These are phyloP conservation scores for Cyathus striatus DNA, from an alignment of 768 basidiomycete species.

Conservation along the genomic window DNA sequence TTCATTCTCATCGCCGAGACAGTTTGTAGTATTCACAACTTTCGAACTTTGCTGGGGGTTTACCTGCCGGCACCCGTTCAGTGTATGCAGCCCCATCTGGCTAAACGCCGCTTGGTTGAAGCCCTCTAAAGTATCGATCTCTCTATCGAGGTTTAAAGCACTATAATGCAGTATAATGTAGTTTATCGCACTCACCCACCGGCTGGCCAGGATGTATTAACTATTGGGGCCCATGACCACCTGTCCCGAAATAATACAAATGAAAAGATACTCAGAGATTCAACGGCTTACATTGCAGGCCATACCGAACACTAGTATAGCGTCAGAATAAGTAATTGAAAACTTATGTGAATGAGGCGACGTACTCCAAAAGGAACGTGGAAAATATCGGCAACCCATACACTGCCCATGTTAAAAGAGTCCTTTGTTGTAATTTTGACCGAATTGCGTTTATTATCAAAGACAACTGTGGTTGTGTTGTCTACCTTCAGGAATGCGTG, in stretches of 20 bases:
- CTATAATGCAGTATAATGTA: no score
- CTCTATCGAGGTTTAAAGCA: slow-evolving; percentile 14
- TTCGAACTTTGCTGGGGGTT: background rate
- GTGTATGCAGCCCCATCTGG: background rate
- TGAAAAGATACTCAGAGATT: no score
- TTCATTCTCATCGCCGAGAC: slow-evolving; percentile 20
- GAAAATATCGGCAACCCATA: no score
- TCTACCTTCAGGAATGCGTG: slow-evolving; percentile 76
- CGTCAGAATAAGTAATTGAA: background rate
- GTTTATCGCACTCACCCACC: slow-evolving; percentile 35
- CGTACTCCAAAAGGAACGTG: slow-evolving; percentile 54
- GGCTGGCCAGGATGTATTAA: slow-evolving; percentile 44
- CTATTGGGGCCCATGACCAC: slow-evolving; percentile 40
- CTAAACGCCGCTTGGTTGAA: background rate
- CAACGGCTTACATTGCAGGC: slow-evolving; percentile 43
- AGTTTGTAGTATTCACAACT: background rate
- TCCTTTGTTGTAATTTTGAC: slow-evolving; percentile 58
- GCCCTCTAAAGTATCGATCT: background rate
- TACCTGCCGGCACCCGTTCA: background rate
- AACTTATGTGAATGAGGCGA: slow-evolving; percentile 5
- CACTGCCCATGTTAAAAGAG: slow-evolving; percentile 62
- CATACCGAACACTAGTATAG: slow-evolving; percentile 55
- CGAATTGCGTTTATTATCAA: slow-evolving; percentile 55
- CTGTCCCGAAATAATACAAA: no score
- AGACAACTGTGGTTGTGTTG: slow-evolving; percentile 50